Conservation (phyloP, 257 asterid species). For the Mentha longifolia region DNA sequence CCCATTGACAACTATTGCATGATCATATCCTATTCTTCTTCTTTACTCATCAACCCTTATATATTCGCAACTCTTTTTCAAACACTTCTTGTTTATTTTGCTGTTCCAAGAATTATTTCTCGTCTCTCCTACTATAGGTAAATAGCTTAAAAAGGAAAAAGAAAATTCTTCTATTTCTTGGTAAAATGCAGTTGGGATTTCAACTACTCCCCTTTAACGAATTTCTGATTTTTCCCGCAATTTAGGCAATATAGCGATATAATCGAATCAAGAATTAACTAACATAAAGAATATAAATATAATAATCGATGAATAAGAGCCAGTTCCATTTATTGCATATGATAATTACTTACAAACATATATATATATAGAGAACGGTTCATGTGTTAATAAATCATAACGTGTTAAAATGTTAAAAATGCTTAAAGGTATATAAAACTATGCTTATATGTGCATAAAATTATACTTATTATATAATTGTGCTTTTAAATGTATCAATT, state of each 20-base stretch:
- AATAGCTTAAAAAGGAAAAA: slow-evolving; percentile 12
- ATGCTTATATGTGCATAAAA: no score
- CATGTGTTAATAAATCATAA: no score
- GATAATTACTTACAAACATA: neutral
- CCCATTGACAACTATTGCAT: slow-evolving; percentile 53
- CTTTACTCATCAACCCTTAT: neutral
- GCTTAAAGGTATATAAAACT: no score
- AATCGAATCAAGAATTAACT: neutral
- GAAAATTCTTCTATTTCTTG: slow-evolving; percentile 31
- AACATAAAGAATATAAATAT: neutral
- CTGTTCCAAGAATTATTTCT: neutral
- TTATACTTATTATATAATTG: no score
- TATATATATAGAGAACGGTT: no score
- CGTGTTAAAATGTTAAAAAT: no score
- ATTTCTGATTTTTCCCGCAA: neutral
- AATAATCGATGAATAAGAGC: neutral
- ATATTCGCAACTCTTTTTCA: no score
- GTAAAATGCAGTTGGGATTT: slow-evolving; percentile 43
- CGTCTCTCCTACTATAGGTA: slow-evolving; percentile 24
- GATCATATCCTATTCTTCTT: slow-evolving; percentile 30
- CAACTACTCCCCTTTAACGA: slow-evolving; percentile 35
- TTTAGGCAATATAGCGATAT: neutral
- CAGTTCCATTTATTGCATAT: slow-evolving; percentile 42
- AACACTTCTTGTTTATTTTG: neutral
- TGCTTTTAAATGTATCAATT: no score